A percentile compares a stretch with the other conserved stretches of the same genome.
Conservation (phyloP, 2,329 filamentous ascomycete genomes). For the Raffaelea albimanens region DNA sequence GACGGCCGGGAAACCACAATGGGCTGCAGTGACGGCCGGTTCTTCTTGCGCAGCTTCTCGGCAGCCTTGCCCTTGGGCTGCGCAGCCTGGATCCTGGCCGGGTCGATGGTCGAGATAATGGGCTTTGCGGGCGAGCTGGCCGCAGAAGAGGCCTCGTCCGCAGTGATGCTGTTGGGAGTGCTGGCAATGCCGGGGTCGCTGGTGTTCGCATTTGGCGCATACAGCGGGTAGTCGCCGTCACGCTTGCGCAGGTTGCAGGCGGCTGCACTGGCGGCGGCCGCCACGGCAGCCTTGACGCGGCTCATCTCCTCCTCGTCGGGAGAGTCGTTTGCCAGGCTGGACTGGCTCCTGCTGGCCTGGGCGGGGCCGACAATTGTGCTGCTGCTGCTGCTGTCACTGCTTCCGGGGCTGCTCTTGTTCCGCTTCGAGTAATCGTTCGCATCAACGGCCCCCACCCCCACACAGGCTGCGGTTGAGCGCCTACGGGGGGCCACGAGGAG, state of each 20-base stretch:
- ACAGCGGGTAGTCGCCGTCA: not conserved
- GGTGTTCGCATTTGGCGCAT: not conserved
- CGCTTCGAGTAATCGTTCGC: not conserved
- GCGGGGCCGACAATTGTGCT: not conserved
- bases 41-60: not conserved
- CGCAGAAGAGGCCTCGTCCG: not conserved
- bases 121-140: too few species aligned
- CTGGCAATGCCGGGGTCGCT: not conserved
- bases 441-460: not conserved
- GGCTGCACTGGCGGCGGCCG: constrained; percentile 1
- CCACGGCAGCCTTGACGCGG: constrained; percentile 39
- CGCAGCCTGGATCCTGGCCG: too few species aligned
- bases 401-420: constrained; percentile 5
- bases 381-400: constrained; percentile 2
- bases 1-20: constrained; percentile 20
- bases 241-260: constrained; percentile 6
- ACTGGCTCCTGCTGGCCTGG: not conserved
- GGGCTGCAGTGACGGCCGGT: constrained; percentile 18
- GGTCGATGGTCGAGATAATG: too few species aligned
- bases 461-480: not conserved
- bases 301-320: constrained; percentile 33
- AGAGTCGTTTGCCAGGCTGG: not conserved
- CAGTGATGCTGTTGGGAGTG: not conserved
- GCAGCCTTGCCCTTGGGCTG: not conserved
- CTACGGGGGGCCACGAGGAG: constrained; percentile 26